Percentiles rank a stretch among this genome's conserved stretches.
phyloP scores from a whole-genome alignment of 768 basidiomycete species.

The Hydnum rufescens region DNA sequence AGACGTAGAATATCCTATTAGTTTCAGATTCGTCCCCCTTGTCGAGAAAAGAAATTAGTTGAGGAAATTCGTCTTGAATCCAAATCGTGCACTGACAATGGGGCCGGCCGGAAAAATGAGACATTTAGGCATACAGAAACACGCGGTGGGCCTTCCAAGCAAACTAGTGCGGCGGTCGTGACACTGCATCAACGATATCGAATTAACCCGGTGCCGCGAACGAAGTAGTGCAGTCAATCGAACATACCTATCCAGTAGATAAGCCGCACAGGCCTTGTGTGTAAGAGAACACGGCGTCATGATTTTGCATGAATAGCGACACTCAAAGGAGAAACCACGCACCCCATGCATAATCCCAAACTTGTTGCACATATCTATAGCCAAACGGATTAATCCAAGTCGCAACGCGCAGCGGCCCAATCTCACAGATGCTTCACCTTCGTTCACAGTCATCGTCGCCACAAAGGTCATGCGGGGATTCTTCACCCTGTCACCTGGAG shows the following conservation, averaged over 20 bases:
- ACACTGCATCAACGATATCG: not conserved
- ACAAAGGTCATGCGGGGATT: not conserved
- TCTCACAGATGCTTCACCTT: not conserved
- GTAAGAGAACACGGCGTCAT: too few species aligned
- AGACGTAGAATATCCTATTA: not conserved
- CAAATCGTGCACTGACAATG: not conserved
- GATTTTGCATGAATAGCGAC: too few species aligned
- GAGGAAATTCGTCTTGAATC: not conserved
- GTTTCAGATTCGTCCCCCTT: not conserved
- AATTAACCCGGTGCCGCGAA: not conserved
- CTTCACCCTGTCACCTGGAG: not conserved
- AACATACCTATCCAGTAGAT: not conserved
- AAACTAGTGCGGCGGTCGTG: not conserved
- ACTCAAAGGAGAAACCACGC: not conserved
- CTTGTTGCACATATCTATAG: not conserved
- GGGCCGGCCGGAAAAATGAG: not conserved
- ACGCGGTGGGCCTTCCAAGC: not conserved
- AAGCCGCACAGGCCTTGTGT: not conserved
- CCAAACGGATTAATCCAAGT: not conserved
- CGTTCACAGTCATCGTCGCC: not conserved
- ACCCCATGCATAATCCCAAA: not conserved
- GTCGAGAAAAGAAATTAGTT: not conserved
- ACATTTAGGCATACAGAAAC: not conserved
- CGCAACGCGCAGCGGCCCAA: not conserved
- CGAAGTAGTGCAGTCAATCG: not conserved